Conservation (phyloP, 2,329 filamentous ascomycete genomes). For the Alternaria ethzedia region DNA sequence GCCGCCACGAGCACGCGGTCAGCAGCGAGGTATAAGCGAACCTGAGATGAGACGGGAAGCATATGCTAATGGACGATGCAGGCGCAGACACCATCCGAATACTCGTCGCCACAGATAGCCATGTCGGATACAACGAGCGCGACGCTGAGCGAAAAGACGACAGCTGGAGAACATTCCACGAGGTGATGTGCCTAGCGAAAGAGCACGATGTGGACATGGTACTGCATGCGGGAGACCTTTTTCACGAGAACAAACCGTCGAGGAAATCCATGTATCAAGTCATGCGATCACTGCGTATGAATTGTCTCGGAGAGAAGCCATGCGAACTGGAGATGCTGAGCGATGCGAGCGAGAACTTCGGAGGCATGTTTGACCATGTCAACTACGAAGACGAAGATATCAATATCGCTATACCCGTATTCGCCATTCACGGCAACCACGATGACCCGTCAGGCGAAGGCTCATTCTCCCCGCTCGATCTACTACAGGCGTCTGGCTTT, state of each 20-base stretch:
- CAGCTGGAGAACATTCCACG: slow-evolving; percentile 95
- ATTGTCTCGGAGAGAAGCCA: slow-evolving; percentile 93
- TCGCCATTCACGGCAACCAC: slow-evolving; percentile 98
- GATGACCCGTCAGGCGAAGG: slow-evolving; percentile 98
- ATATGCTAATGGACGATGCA: slow-evolving; percentile 30
- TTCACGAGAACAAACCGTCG: slow-evolving; percentile 97
- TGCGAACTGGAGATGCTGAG: slow-evolving; percentile 95
- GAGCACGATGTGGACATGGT: slow-evolving; percentile 97
- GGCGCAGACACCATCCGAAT: slow-evolving; percentile 89
- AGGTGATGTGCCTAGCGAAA: slow-evolving; percentile 88
- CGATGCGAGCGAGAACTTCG: slow-evolving; percentile 89
- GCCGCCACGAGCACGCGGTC: slow-evolving; percentile 34
- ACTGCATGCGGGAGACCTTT: slow-evolving; percentile 89
- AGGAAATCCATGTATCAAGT: slow-evolving; percentile 96
- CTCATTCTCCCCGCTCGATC: slow-evolving; percentile 86
- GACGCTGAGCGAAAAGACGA: slow-evolving; percentile 95
- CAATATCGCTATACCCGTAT: slow-evolving; percentile 95
- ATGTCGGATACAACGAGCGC: slow-evolving; percentile 95
- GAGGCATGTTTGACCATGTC: slow-evolving; percentile 85
- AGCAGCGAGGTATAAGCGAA: slow-evolving; percentile 36
- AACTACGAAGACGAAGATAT: slow-evolving; percentile 99
- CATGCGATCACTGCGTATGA: slow-evolving; percentile 90
- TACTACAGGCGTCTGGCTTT: slow-evolving; percentile 88
- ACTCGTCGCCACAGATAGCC: slow-evolving; percentile 92
- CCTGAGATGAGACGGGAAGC: not conserved